Conservation (phyloP, 305 asterid genomes). For the Rubia occidens region DNA sequence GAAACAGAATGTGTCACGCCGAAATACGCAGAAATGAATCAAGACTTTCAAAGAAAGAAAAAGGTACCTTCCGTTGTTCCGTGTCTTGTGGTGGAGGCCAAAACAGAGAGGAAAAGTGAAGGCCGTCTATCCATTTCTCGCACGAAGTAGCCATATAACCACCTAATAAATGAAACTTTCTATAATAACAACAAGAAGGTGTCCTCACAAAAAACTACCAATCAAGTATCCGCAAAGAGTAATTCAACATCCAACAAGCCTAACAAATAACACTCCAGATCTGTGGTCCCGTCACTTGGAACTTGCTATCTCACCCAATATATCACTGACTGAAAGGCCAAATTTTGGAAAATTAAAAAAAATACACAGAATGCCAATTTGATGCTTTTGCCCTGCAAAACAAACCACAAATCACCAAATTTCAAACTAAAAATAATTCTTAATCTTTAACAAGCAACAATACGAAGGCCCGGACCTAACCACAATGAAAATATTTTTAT, state of each 20-base stretch:
- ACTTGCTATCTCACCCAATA: slow-evolving; percentile 18
- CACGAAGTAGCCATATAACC: slow-evolving; percentile 52
- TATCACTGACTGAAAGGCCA: slow-evolving; percentile 25
- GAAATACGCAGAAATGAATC: not conserved
- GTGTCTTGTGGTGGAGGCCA: slow-evolving; percentile 88
- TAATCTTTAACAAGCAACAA: not conserved
- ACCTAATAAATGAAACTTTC: slow-evolving; percentile 21
- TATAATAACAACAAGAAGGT: slow-evolving; percentile 29
- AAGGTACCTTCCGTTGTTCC: slow-evolving; percentile 67
- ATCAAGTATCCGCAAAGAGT: slow-evolving; percentile 44
- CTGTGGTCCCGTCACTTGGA: not conserved
- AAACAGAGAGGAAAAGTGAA: slow-evolving; percentile 87
- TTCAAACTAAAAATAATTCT: not conserved
- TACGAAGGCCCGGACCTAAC: not conserved
- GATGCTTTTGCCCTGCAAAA: slow-evolving; percentile 32
- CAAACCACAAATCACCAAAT: slow-evolving; percentile 1
- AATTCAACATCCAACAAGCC: slow-evolving; percentile 35
- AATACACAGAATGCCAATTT: not conserved
- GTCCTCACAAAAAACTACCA: slow-evolving; percentile 40
- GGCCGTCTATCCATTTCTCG: slow-evolving; percentile 80
- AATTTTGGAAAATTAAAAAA: slow-evolving; percentile 15
- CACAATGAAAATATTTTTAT: not conserved
- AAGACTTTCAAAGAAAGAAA: not conserved
- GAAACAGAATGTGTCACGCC: not conserved
- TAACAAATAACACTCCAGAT: slow-evolving; percentile 21